These are phyloP conservation scores for Iberis pinnata DNA, from an alignment of 345 rosid genomes.

Conservation along the genomic window DNA sequence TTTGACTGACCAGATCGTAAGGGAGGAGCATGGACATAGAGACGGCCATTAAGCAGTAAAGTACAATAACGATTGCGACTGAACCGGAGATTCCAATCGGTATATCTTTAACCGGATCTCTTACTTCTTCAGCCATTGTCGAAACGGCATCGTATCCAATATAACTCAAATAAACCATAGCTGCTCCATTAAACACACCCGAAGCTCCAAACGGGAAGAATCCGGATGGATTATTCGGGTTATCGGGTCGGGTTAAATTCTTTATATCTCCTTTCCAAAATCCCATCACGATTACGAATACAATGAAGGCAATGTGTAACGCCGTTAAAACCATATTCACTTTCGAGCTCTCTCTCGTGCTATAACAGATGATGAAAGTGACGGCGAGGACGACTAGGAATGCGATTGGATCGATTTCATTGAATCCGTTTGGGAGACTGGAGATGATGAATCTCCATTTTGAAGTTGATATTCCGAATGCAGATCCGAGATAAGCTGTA, in stretches of 20 bases:
- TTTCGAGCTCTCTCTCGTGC: constrained; percentile 71
- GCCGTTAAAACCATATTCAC: constrained; percentile 70
- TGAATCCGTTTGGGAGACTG: constrained; percentile 64
- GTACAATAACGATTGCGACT: constrained; percentile 56
- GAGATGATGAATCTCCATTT: constrained; percentile 56
- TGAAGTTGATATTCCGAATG: constrained; percentile 57
- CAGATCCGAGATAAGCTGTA: constrained; percentile 59
- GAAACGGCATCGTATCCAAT: constrained; percentile 94
- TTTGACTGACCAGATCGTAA: constrained; percentile 42
- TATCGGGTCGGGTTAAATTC: constrained; percentile 52
- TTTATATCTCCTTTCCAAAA: constrained; percentile 57
- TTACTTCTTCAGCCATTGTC: constrained; percentile 90
- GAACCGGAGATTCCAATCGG: constrained; percentile 89
- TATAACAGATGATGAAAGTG: constrained; percentile 63
- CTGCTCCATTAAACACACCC: constrained; percentile 79
- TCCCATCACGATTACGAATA: constrained; percentile 62
- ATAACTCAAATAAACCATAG: constrained; percentile 72
- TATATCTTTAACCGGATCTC: constrained; percentile 70
- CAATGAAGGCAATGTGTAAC: constrained; percentile 68
- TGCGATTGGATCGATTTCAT: constrained; percentile 66
- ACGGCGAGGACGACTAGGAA: constrained; percentile 46
- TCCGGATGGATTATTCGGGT: constrained; percentile 52
- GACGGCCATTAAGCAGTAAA: constrained; percentile 82
- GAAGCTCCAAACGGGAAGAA: constrained; percentile 64
- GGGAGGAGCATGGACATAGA: constrained; percentile 90